These are phyloP conservation scores for bread wheat (Triticum aestivum) DNA, from an alignment of 176 grass and related monocot genomes.

Conservation along the genomic window IWGSC_CS_RefSeq_v2.1 NC_057811.1:487741167-487741666, in stretches of 20 bases:
- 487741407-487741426: constrained; percentile 29
- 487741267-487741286: constrained; percentile 12
- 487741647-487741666: too few species aligned
- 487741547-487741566: background rate
- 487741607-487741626: too few species aligned
- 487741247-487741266: background rate
- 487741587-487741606: too few species aligned
- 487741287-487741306: constrained; percentile 58
- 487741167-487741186: constrained; percentile 64
- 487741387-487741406: constrained; percentile 4
- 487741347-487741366: constrained; percentile 47
- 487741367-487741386: background rate
- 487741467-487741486: background rate
- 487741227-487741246: background rate
- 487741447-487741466: background rate
- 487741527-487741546: background rate
- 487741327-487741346: constrained; percentile 64
- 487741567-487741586: background rate
- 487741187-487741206: constrained; percentile 73
- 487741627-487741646: too few species aligned
- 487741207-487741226: constrained; percentile 20
- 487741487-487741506: too few species aligned
- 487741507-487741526: background rate
- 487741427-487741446: constrained; percentile 25
- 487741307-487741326: constrained; percentile 45